A percentile compares a stretch with the other conserved stretches of the same genome.
phyloP scores from a whole-genome alignment of 805 yeast species.

The Candida corydali region DNA sequence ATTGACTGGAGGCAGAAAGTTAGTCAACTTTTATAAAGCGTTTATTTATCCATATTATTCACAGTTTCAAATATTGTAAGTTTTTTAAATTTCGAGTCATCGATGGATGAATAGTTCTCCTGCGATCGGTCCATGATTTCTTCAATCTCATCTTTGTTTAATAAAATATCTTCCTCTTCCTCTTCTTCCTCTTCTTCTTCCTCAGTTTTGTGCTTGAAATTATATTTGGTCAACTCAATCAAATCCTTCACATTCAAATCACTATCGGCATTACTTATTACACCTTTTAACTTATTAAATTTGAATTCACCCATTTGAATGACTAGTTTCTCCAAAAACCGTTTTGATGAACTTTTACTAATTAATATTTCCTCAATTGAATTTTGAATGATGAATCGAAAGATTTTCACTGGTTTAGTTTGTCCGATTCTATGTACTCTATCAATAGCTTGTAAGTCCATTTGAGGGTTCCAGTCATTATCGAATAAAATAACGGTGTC shows the following conservation, averaged over 20 bases:
- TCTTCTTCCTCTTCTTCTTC: conserved; percentile 10
- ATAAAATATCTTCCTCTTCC: conserved; percentile 2
- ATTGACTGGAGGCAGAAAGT: conserved; percentile 51
- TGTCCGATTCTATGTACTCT: conserved; percentile 95
- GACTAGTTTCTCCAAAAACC: conserved; percentile 72
- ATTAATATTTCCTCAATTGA: conserved; percentile 83
- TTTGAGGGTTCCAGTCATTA: conserved; percentile 97
- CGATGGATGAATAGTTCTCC: conserved; percentile 20
- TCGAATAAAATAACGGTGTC: conserved; percentile 89
- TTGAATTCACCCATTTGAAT: conserved; percentile 38
- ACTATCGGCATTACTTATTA: conserved; percentile 17
- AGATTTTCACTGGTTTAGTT: conserved; percentile 73
- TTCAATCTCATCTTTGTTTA: conserved; percentile 34
- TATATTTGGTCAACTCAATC: conserved; percentile 17
- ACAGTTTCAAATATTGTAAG: conserved; percentile 34
- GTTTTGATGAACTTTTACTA: conserved; percentile 73
- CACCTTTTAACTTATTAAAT: conserved; percentile 21
- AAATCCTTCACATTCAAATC: conserved; percentile 16
- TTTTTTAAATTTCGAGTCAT: conserved; percentile 21
- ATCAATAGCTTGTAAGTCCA: conserved; percentile 94
- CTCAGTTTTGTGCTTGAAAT: conserved; percentile 12
- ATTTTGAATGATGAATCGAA: conserved; percentile 69
- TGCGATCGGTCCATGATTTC: conserved; percentile 39
- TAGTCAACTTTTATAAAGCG: conserved; percentile 2
- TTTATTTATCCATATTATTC: conserved; percentile 28